These are phyloP conservation scores for Acacia acuminata DNA, from an alignment of 306 rosid genomes.

Conservation along the genomic window DNA sequence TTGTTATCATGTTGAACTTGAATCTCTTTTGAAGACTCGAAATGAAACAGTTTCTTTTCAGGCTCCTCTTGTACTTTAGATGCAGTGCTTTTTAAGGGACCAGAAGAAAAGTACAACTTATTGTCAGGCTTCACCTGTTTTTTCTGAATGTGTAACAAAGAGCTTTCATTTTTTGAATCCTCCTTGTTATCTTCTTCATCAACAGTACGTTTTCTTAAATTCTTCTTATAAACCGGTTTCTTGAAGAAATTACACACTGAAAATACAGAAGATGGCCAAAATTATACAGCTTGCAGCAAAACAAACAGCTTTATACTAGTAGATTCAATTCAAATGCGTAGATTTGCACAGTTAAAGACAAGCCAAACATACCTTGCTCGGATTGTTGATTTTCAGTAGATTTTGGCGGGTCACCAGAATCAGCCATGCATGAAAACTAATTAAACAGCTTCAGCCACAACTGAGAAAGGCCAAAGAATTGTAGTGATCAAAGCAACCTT, in stretches of 20 bases:
- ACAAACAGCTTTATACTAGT: background rate
- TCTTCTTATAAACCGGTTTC: constrained; percentile 44
- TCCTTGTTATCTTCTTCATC: constrained; percentile 39
- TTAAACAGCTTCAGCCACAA: background rate
- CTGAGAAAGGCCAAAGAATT: background rate
- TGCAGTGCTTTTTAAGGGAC: constrained; percentile 36
- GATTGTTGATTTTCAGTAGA: constrained; percentile 28
- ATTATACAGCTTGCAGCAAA: background rate
- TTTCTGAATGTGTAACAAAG: constrained; percentile 41
- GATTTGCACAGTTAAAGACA: background rate
- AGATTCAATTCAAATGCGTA: background rate
- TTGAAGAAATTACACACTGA: constrained; percentile 50
- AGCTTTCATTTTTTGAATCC: constrained; percentile 39
- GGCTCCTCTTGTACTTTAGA: constrained; percentile 36
- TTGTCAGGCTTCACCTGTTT: constrained; percentile 42
- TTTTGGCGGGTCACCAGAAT: constrained; percentile 30
- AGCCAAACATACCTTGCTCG: constrained; percentile 34
- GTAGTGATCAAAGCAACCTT: background rate
- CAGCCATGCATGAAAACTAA: constrained; percentile 20
- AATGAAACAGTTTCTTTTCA: constrained; percentile 38
- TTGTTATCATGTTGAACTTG: constrained; percentile 80
- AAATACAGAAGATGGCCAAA: constrained; percentile 5
- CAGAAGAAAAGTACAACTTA: constrained; percentile 43
- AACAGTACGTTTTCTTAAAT: constrained; percentile 37
- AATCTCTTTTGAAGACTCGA: constrained; percentile 72